Evolutionary conservation across 768 basidiomycete species (phyloP).

Genomic region (Lactifluus pinguis): DNA sequence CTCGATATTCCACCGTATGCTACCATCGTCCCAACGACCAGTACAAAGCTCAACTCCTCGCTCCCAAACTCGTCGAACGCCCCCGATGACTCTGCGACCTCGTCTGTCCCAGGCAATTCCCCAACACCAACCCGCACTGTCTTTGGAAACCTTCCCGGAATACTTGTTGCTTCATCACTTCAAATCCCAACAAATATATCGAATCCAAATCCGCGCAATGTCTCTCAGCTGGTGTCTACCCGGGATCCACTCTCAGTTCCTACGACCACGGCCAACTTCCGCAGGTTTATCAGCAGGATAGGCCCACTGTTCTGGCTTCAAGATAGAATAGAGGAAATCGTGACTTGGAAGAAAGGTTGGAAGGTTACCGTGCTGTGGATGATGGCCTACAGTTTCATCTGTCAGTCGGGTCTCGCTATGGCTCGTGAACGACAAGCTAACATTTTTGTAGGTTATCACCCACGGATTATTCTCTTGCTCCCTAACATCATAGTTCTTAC

Average conservation of each 20-base stretch:
- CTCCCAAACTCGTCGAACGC: neutral
- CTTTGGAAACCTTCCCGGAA: conserved; percentile 15
- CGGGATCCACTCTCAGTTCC: conserved; percentile 69
- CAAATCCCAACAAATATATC: conserved; percentile 8
- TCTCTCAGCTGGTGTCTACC: conserved; percentile 40
- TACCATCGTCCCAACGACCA: neutral
- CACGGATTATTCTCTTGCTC: conserved; percentile 57
- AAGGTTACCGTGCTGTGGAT: conserved; percentile 67
- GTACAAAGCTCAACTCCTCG: conserved; percentile 2
- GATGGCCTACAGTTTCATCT: conserved; percentile 67
- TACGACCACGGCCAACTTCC: conserved; percentile 70
- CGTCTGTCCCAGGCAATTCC: neutral
- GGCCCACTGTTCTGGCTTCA: conserved; percentile 87
- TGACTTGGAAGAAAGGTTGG: conserved; percentile 77
- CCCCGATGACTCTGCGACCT: neutral
- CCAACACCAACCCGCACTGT: conserved; percentile 9
- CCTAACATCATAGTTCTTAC: conserved; percentile 56
- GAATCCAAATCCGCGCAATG: conserved; percentile 20
- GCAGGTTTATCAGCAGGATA: conserved; percentile 64
- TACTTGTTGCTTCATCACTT: conserved; percentile 16
- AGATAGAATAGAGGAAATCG: conserved; percentile 76
- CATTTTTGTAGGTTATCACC: conserved; percentile 55
- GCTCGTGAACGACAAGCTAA: neutral
- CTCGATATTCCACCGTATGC: conserved; percentile 18
- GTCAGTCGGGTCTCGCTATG: conserved; percentile 35